Evolutionary conservation across 495 filamentous ascomycete species (phyloP).

Genomic region (Neurospora sp.): DNA sequence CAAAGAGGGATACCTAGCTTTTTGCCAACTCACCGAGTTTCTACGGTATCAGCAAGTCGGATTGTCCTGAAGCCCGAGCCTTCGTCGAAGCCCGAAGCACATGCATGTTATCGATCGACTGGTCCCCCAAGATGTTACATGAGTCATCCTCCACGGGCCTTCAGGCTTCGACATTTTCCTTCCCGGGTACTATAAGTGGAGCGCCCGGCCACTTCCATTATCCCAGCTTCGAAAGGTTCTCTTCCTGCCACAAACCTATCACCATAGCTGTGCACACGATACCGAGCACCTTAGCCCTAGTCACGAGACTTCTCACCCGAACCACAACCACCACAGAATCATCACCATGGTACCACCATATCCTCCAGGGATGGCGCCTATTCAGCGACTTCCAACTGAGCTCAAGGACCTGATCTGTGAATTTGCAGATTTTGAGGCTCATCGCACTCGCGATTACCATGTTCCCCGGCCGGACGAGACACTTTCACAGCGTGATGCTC

Average conservation of each 20-base stretch:
- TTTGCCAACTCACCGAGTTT: too few species aligned
- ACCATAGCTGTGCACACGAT: background rate
- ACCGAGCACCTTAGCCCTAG: background rate
- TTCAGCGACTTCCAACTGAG: background rate
- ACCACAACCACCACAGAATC: background rate
- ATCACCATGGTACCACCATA: background rate
- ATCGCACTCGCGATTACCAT: background rate
- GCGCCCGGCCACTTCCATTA: background rate
- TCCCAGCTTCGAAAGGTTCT: background rate
- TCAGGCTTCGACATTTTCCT: background rate
- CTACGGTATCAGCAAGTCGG: too few species aligned
- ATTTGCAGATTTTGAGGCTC: background rate
- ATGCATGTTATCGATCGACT: too few species aligned
- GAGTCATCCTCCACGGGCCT: too few species aligned
- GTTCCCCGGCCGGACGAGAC: background rate
- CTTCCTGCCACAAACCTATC: background rate
- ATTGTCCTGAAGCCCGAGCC: rapidly evolving
- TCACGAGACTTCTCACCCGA: background rate
- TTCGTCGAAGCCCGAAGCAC: background rate
- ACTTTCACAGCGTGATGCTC: background rate
- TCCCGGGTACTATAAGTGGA: background rate
- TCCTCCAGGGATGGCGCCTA: background rate
- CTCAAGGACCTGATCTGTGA: background rate
- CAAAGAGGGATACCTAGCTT: too few species aligned
- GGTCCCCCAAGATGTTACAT: too few species aligned